Evolutionary conservation across 371 early-diverging fungal species (phyloP).

Genomic region (Mortierella sp.): DNA sequence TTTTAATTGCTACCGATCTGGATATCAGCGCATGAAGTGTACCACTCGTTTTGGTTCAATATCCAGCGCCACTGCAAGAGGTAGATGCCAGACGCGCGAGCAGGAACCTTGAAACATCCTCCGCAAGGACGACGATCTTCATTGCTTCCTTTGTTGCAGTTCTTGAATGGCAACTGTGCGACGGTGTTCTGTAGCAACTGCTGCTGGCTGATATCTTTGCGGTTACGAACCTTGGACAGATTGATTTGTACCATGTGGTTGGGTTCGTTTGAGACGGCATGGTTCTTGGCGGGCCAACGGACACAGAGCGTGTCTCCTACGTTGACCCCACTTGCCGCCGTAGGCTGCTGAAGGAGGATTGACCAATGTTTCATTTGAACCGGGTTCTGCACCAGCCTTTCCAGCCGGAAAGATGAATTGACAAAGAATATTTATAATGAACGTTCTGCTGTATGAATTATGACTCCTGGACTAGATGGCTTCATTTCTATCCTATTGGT

Average conservation of each 20-base stretch:
- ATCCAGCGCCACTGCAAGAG: conserved; percentile 46
- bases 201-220: conserved; percentile 17
- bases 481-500: too few relatives aligned
- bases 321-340: conserved; percentile 24
- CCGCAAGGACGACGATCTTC: conserved; percentile 27
- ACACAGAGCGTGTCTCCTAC: conserved; percentile 34
- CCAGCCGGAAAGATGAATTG: too few relatives aligned
- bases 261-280: conserved; percentile 22
- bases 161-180: conserved; percentile 28
- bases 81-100: conserved; percentile 24
- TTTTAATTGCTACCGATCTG: conserved; percentile 3
- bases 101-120: conserved; percentile 42
- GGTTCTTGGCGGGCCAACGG: conserved; percentile 53
- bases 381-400: conserved; percentile 18
- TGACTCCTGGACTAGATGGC: too few relatives aligned
- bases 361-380: conserved; percentile 35
- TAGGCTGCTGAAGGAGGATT: conserved; percentile 20
- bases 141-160: conserved; percentile 10
- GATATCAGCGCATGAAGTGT: conserved; percentile 42
- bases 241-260: conserved; percentile 29
- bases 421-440: too few relatives aligned
- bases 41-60: conserved; percentile 45
- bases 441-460: too few relatives aligned
- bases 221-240: conserved; percentile 15
- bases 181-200: conserved; percentile 22